A percentile compares a stretch with the other conserved stretches of the same genome.
phyloP scores from a whole-genome alignment of 371 early-diverging fungal species.

The Mortierella sp. region DNA sequence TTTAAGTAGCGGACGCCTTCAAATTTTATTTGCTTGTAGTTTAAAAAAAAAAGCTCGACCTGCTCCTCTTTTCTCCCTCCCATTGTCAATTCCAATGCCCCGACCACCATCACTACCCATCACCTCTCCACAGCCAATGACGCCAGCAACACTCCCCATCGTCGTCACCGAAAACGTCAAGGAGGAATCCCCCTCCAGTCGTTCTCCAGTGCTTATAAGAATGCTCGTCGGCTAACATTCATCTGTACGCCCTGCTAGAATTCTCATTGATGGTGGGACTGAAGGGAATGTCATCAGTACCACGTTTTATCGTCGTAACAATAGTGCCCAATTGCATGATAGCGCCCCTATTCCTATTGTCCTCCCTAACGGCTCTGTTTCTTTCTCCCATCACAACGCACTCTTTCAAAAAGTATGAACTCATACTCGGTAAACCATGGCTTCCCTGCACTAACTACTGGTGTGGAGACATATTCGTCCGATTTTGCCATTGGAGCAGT shows the following conservation, averaged over 20 bases:
- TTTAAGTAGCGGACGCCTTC: too few relatives aligned
- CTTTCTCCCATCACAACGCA: background rate
- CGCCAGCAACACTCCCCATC: too few relatives aligned
- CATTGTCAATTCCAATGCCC: too few relatives aligned
- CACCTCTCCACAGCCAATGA: too few relatives aligned
- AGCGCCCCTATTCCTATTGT: background rate
- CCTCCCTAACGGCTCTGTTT: background rate
- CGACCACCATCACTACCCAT: too few relatives aligned
- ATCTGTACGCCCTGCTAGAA: constrained; percentile 7
- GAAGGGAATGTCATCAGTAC: constrained; percentile 1
- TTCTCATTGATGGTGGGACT: constrained; percentile 13
- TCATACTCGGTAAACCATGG: too few relatives aligned
- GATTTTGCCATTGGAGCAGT: background rate
- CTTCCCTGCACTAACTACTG: background rate
- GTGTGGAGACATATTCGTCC: background rate
- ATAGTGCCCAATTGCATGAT: background rate
- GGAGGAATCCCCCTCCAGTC: background rate
- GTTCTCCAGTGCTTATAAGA: constrained; percentile 2
- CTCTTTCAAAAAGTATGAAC: too few relatives aligned
- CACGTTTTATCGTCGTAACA: background rate
- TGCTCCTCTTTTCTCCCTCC: too few relatives aligned
- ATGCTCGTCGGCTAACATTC: constrained; percentile 1
- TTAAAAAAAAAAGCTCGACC: too few relatives aligned
- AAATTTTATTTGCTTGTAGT: too few relatives aligned
- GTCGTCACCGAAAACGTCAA: background rate